Conservation (phyloP, 1,284 basidiomycete genomes). For the Apiotrichum veenhuisii region DNA sequence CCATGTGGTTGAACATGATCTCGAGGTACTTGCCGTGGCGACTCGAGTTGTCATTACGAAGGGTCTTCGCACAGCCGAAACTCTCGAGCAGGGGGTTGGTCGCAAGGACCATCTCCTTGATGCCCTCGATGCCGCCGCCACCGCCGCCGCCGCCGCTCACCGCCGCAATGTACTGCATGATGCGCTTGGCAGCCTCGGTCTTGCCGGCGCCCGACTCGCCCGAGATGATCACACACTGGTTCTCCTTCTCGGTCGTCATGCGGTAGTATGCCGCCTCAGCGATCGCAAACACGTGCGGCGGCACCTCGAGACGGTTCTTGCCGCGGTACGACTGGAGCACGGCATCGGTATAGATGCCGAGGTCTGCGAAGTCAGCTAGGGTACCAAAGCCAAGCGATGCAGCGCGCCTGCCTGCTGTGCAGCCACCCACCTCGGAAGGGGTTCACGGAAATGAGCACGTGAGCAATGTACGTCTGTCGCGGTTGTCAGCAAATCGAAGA, state of each 20-base stretch:
- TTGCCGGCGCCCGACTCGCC: conserved; percentile 97
- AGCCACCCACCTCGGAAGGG: conserved; percentile 76
- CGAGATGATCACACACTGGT: conserved; percentile 99
- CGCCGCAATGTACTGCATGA: conserved; percentile 99
- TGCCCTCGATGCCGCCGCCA: conserved; percentile 70
- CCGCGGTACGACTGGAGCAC: conserved; percentile 82
- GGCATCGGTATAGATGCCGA: conserved; percentile 94
- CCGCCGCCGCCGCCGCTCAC: conserved; percentile 75
- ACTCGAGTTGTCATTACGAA: conserved; percentile 98
- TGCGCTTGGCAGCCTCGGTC: conserved; percentile 95
- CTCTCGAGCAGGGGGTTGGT: conserved; percentile 97
- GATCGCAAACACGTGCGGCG: conserved; percentile 96
- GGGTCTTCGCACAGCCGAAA: conserved; percentile 98
- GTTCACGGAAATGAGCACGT: conserved; percentile 97
- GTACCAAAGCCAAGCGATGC: not conserved
- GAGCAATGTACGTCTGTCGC: conserved; percentile 83
- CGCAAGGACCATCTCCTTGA: conserved; percentile 99
- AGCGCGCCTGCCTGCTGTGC: not conserved
- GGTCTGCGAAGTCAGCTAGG: conserved; percentile 56
- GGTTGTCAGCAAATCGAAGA: not conserved
- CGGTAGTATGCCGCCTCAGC: conserved; percentile 98
- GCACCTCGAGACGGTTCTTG: conserved; percentile 97
- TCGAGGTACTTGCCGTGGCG: conserved; percentile 99
- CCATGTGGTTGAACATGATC: conserved; percentile 94
- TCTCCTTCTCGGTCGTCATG: conserved; percentile 99